Base-by-base conservation (phyloP, 1,284 basidiomycete species). In the Xanthoconium separans region DNA sequence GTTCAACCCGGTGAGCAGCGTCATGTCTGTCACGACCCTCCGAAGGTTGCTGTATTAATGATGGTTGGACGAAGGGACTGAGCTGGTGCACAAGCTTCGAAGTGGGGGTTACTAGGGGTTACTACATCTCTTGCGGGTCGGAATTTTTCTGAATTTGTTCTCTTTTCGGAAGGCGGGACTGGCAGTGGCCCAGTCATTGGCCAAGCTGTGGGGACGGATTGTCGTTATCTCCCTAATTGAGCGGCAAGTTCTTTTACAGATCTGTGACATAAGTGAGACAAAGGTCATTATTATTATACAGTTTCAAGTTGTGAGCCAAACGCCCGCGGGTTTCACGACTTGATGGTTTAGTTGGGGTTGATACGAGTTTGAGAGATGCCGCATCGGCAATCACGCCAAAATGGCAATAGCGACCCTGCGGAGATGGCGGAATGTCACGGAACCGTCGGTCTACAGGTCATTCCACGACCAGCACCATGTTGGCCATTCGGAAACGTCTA, bases 381-480 rank as follows among this genome's bases (percentile, higher is more conserved):
- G 27, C 27, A 22, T 22, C 22, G 27, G 27, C 27, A 8, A 16
- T 34, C 16, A 13, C 8, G 31, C 29, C 11, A 24, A 41, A 49
- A 49, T 9, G 54, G 37, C 15, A 39, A 39, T 15, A 15, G 13
- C 31, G 53, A 40, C 54, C 57, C 45, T 58, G 49, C 29, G 40
- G 47, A 39, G 10, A 55, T 43, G 36, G 18, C 53, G 58, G 47
- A 11, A 51, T 16, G 41, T 29, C 33, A 15, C 42, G 54, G 54
- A 47, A 54, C 33, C 15, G 20, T 29, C 46, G 37, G 16, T 46
- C 42, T 49, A 36, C 39, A 44, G 6, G 39, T 48, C 33, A 31
- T 24, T 43, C 43, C 41, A 56, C 40, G 49, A 59, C 52, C 41
- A 51, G 16, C 50, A 61, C 51, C 51, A 60, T 61, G 55, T 44